Conservation (phyloP, 306 rosid genomes). For the Lathyrus oleraceus region DNA sequence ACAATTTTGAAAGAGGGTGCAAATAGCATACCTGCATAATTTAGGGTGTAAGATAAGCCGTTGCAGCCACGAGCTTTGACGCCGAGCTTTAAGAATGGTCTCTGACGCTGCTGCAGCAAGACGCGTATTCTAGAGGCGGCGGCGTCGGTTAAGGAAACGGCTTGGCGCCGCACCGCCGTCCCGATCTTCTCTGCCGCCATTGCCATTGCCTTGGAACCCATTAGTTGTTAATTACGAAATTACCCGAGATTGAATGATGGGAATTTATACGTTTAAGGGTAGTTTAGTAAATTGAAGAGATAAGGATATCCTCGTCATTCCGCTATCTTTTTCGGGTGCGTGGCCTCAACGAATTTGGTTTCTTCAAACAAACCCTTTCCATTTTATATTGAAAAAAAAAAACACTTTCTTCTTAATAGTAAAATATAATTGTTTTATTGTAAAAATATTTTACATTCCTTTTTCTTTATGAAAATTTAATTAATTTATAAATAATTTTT, state of each 20-base stretch:
- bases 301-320: not conserved
- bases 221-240: constrained; percentile 30
- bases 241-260: not conserved
- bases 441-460: too few relatives aligned
- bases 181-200: constrained; percentile 47
- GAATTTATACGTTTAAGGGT: not conserved
- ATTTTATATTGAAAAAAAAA: too few relatives aligned
- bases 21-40: constrained; percentile 68
- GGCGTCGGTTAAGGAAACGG: constrained; percentile 61
- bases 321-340: not conserved
- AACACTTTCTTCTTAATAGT: too few relatives aligned
- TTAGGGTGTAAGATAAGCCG: constrained; percentile 83
- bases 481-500: too few relatives aligned
- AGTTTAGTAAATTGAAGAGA: not conserved
- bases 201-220: constrained; percentile 59
- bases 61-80: constrained; percentile 97
- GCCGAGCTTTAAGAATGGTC: constrained; percentile 75
- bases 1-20: not conserved
- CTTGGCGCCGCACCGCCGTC: constrained; percentile 66
- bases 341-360: not conserved
- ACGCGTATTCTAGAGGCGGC: constrained; percentile 72
- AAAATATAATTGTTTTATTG: too few relatives aligned
- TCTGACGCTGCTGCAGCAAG: constrained; percentile 73
- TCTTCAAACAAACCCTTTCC: too few relatives aligned
- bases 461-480: too few relatives aligned